These are phyloP conservation scores for Phytophthora agathidicida DNA, from an alignment of 352 stramenopile species.

Conservation along the genomic window DNA sequence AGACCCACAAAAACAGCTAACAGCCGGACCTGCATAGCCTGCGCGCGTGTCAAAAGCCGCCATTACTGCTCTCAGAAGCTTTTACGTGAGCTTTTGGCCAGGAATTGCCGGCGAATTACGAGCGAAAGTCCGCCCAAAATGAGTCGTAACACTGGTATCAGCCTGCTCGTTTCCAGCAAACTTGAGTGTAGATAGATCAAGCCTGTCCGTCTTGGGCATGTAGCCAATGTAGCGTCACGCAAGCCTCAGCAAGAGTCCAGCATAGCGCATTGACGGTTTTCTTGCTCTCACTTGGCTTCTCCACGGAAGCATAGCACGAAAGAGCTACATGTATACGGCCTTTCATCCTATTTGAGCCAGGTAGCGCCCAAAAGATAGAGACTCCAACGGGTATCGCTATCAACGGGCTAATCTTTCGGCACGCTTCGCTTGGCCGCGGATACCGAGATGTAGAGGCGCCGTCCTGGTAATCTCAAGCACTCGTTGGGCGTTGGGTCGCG, in stretches of 20 bases:
- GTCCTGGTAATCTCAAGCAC: conserved; percentile 31
- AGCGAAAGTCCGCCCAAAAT: not conserved
- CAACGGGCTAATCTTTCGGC: conserved; percentile 3
- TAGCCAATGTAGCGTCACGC: conserved; percentile 17
- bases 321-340: conserved; percentile 8
- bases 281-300: too few relatives aligned
- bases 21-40: conserved; percentile 26
- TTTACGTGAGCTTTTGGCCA: conserved; percentile 35
- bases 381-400: conserved; percentile 11
- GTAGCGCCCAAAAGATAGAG: conserved; percentile 1
- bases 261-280: conserved; percentile 8
- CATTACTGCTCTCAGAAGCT: conserved; percentile 35
- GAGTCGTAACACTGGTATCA: conserved; percentile 2
- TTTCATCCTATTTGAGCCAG: conserved; percentile 18
- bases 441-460: conserved; percentile 30
- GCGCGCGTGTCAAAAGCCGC: conserved; percentile 33
- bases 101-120: conserved; percentile 14
- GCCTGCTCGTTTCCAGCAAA: conserved; percentile 15
- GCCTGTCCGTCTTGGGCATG: too few relatives aligned
- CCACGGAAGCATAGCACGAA: conserved; percentile 27
- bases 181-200: conserved; percentile 14
- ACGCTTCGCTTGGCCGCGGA: conserved; percentile 2
- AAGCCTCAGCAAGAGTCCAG: conserved; percentile 23
- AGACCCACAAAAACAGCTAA: conserved; percentile 20
- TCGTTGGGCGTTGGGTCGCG: conserved; percentile 25